Evolutionary conservation across 306 rosid genomes (phyloP).

Genomic region (Acmispon strigosus): DNA sequence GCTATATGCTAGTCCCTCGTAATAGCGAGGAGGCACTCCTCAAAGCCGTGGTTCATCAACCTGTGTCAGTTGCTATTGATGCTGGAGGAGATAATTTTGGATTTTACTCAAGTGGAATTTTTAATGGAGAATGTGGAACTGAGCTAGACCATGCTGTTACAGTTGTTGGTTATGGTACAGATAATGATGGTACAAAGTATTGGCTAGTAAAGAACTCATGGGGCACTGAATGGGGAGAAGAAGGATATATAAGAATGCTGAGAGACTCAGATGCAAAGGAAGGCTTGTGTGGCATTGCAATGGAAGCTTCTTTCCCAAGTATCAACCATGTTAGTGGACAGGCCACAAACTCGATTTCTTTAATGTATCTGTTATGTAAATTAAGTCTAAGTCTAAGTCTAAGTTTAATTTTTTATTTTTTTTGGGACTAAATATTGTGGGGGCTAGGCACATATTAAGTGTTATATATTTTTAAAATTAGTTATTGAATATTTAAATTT

Average conservation of each 20-base stretch:
- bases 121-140: neutral
- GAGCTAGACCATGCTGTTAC: neutral
- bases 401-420: too few relatives aligned
- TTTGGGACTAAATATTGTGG: too few relatives aligned
- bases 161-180: neutral
- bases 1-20: constrained; percentile 1
- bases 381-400: too few relatives aligned
- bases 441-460: too few relatives aligned
- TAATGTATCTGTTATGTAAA: too few relatives aligned
- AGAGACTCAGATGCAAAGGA: neutral
- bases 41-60: constrained; percentile 15
- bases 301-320: neutral
- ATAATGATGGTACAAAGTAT: neutral
- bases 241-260: constrained; percentile 18
- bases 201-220: neutral
- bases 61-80: neutral
- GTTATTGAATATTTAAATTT: too few relatives aligned
- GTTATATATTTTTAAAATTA: too few relatives aligned
- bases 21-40: neutral
- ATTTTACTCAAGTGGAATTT: constrained; percentile 14
- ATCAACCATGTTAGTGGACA: too few relatives aligned
- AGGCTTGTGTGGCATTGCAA: constrained; percentile 24
- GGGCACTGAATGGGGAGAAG: constrained; percentile 15
- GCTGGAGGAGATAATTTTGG: neutral
- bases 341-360: too few relatives aligned